Evolutionary conservation across 2,329 filamentous ascomycete genomes (phyloP).

Genomic region (Ophiostoma sp.): DNA sequence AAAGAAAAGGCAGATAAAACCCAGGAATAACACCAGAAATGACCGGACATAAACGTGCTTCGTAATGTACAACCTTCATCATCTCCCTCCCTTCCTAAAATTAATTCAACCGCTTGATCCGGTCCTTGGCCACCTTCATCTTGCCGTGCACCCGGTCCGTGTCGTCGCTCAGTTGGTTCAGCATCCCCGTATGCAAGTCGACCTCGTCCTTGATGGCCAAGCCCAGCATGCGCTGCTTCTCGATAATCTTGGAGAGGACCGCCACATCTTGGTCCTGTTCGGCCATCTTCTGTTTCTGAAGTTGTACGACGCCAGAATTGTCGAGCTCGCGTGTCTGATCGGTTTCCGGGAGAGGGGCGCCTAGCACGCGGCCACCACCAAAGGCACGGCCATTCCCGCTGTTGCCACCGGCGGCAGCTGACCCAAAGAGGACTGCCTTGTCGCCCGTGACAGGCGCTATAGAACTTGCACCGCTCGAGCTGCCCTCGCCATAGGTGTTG

Average conservation of each 20-base stretch:
- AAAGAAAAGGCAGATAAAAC: background rate
- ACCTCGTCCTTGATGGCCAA: conserved; percentile 74
- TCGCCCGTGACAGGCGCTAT: conserved; percentile 48
- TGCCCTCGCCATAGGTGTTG: conserved; percentile 51
- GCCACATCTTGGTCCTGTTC: conserved; percentile 75
- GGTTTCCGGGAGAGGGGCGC: conserved; percentile 71
- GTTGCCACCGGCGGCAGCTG: conserved; percentile 30
- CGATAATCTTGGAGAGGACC: conserved; percentile 66
- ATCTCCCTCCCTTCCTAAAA: background rate
- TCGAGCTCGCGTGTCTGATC: conserved; percentile 74
- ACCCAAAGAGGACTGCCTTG: conserved; percentile 52
- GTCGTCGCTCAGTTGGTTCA: conserved; percentile 67
- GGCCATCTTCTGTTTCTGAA: conserved; percentile 72
- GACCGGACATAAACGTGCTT: background rate
- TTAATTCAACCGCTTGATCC: conserved; percentile 61
- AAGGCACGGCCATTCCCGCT: conserved; percentile 36
- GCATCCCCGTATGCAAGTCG: conserved; percentile 68
- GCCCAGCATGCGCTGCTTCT: conserved; percentile 75
- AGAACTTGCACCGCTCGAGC: conserved; percentile 38
- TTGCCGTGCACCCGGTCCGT: conserved; percentile 66
- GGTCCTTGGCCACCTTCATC: conserved; percentile 71
- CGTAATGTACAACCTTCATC: background rate
- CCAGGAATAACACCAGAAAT: background rate
- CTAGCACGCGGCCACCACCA: conserved; percentile 65
- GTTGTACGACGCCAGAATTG: conserved; percentile 69